Conservation (phyloP, 2,329 filamentous ascomycete species). For the Fusarium goolgardi region DNA sequence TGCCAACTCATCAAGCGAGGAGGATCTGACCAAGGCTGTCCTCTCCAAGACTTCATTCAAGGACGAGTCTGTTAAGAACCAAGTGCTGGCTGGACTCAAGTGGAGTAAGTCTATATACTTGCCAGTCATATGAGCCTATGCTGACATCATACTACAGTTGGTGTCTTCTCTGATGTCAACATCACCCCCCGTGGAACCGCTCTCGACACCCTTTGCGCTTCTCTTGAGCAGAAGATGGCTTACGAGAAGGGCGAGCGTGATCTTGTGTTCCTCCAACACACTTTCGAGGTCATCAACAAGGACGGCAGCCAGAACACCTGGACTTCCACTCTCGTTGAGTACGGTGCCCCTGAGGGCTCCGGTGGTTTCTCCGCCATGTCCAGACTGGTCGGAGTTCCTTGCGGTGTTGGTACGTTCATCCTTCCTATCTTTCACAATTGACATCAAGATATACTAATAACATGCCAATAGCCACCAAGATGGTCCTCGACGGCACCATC, state of each 20-base stretch:
- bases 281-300: conserved; percentile 63
- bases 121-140: neutral
- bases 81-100: conserved; percentile 34
- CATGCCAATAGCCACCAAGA: conserved; percentile 67
- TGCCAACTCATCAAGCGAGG: conserved; percentile 71
- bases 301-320: conserved; percentile 82
- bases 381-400: conserved; percentile 79
- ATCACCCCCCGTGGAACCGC: conserved; percentile 72
- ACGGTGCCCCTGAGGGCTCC: conserved; percentile 80
- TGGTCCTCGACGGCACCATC: conserved; percentile 80
- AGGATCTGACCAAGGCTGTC: conserved; percentile 79
- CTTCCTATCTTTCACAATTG: neutral
- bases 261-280: conserved; percentile 65
- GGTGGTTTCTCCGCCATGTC: conserved; percentile 87
- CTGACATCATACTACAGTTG: conserved; percentile 18
- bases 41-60: conserved; percentile 68
- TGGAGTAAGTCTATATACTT: conserved; percentile 17
- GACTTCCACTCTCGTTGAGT: conserved; percentile 84
- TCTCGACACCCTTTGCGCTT: conserved; percentile 77
- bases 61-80: conserved; percentile 31
- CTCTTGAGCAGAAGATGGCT: conserved; percentile 72
- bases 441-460: conserved; percentile 8
- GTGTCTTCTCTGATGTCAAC: conserved; percentile 58
- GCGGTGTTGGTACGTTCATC: conserved; percentile 50
- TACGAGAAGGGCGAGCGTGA: conserved; percentile 76